phyloP scores from a whole-genome alignment of 2,329 filamentous ascomycete species.

The Cytospora schulzeri region DNA sequence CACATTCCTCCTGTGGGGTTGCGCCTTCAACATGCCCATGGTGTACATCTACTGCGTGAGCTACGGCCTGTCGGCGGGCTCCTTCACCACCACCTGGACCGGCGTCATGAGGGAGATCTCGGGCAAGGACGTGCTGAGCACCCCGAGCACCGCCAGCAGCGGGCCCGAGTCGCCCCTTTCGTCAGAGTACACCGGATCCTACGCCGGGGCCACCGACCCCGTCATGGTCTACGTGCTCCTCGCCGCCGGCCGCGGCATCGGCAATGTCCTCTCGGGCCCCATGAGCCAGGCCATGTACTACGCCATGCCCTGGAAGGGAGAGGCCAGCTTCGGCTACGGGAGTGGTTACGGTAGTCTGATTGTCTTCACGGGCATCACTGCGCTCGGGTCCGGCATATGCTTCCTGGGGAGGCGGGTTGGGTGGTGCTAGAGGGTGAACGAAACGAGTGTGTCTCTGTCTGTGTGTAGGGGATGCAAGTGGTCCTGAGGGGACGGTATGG shows the following conservation, averaged over 20 bases:
- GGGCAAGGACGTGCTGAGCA: slow-evolving; percentile 27
- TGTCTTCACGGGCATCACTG: slow-evolving; percentile 58
- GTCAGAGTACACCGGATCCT: slow-evolving; percentile 14
- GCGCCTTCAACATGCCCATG: slow-evolving; percentile 53
- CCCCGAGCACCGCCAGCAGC: slow-evolving; percentile 24
- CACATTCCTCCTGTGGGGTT: slow-evolving; percentile 64
- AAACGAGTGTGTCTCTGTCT: background rate
- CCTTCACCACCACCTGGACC: slow-evolving; percentile 65
- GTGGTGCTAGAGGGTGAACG: slow-evolving; percentile 34
- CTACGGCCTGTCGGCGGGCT: slow-evolving; percentile 67
- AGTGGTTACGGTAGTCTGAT: slow-evolving; percentile 57
- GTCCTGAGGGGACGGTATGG: background rate
- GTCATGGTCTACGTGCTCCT: slow-evolving; percentile 61
- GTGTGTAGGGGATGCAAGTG: background rate
- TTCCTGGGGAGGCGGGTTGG: slow-evolving; percentile 44
- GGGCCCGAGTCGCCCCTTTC: slow-evolving; percentile 22
- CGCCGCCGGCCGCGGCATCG: slow-evolving; percentile 61
- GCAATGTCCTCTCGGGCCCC: slow-evolving; percentile 60
- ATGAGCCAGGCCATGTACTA: slow-evolving; percentile 56
- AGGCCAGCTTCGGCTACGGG: slow-evolving; percentile 47
- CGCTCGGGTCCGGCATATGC: slow-evolving; percentile 49
- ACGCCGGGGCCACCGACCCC: slow-evolving; percentile 41
- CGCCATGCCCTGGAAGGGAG: slow-evolving; percentile 47
- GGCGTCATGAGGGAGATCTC: slow-evolving; percentile 53
- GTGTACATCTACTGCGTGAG: slow-evolving; percentile 62